These are phyloP conservation scores for Aureobasidium uvarum DNA, from an alignment of 2,329 filamentous ascomycete species.

Conservation along the genomic window DNA sequence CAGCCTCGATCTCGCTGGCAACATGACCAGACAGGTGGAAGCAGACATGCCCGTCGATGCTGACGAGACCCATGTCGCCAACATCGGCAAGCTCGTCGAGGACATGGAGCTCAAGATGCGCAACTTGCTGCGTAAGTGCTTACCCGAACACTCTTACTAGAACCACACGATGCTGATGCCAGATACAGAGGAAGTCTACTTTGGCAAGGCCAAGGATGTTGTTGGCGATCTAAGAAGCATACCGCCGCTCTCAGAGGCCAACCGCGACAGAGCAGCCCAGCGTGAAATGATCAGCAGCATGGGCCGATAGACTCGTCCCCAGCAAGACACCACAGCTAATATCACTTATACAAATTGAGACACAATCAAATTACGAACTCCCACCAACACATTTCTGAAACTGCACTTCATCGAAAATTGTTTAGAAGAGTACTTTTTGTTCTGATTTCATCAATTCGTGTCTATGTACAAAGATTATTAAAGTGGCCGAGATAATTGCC, in stretches of 20 bases:
- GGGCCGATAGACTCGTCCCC: conserved; percentile 29
- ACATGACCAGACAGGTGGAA: conserved; percentile 97
- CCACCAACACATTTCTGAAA: neutral
- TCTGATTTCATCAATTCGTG: conserved; percentile 2
- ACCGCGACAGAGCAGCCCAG: conserved; percentile 79
- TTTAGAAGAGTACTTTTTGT: neutral
- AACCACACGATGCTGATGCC: neutral
- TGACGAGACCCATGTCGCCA: conserved; percentile 70
- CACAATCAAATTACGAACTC: neutral
- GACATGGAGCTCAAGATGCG: conserved; percentile 99
- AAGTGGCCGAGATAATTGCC: neutral
- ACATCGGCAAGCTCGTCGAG: conserved; percentile 90
- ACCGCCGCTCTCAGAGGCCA: conserved; percentile 77
- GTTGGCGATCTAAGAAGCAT: conserved; percentile 92
- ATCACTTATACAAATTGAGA: conserved; percentile 3
- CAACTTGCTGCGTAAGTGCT: conserved; percentile 70
- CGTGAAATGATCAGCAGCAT: conserved; percentile 75
- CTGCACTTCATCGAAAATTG: neutral
- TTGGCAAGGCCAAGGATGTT: conserved; percentile 98
- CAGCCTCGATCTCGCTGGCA: conserved; percentile 87
- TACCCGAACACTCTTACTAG: neutral
- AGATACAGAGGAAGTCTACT: conserved; percentile 82
- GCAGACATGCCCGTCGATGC: conserved; percentile 72
- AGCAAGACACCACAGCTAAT: neutral
- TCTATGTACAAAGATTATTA: neutral